phyloP scores from a whole-genome alignment of 2,329 filamentous ascomycete genomes.

The Hypoxylon sp. region DNA sequence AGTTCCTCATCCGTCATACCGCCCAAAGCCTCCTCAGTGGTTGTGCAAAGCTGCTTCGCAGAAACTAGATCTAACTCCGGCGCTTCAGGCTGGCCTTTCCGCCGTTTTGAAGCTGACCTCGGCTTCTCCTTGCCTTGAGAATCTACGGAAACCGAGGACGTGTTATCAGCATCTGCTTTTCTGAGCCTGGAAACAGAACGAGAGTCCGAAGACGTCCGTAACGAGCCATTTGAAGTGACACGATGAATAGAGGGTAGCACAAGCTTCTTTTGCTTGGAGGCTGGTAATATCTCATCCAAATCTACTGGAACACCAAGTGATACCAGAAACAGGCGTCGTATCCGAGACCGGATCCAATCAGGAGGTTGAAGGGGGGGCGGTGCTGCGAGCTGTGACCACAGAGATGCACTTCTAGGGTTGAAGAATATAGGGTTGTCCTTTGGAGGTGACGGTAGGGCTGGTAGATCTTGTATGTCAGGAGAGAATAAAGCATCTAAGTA shows the following conservation, averaged over 20 bases:
- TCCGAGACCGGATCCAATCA: constrained; percentile 97
- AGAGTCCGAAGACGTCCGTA: constrained; percentile 69
- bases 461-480: constrained; percentile 67
- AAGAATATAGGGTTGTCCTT: constrained; percentile 79
- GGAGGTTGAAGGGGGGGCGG: constrained; percentile 95
- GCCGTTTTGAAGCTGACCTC: constrained; percentile 58
- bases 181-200: constrained; percentile 64
- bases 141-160: constrained; percentile 72
- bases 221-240: constrained; percentile 65
- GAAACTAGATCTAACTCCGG: constrained; percentile 85
- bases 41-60: constrained; percentile 83
- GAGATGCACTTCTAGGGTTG: constrained; percentile 86
- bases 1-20: constrained; percentile 87
- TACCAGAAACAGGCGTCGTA: constrained; percentile 93
- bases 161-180: constrained; percentile 64
- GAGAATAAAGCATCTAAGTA: constrained; percentile 79
- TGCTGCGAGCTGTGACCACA: constrained; percentile 97
- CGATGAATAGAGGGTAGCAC: constrained; percentile 80
- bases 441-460: constrained; percentile 65
- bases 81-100: constrained; percentile 74
- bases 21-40: constrained; percentile 84
- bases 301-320: constrained; percentile 97
- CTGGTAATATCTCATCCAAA: constrained; percentile 95
- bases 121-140: constrained; percentile 67
- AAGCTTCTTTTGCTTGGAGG: constrained; percentile 98